Evolutionary conservation across 306 rosid genomes (phyloP).

Genomic region (Dalbergia oliveri): DNA sequence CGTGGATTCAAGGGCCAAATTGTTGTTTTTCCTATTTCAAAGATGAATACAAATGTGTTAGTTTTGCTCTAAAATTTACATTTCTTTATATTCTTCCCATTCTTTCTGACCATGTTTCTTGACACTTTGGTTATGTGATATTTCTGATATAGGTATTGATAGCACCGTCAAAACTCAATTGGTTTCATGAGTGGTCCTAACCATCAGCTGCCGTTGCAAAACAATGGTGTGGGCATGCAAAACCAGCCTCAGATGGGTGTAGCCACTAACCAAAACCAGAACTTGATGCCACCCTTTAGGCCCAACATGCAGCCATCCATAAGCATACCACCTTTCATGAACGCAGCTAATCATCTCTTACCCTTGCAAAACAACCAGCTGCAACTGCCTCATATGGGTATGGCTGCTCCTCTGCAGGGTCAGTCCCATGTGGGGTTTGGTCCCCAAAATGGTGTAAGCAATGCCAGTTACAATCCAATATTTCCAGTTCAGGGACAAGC

Average conservation of each 20-base stretch:
- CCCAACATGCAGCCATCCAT: constrained; percentile 52
- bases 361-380: constrained; percentile 65
- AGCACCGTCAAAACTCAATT: constrained; percentile 49
- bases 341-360: constrained; percentile 45
- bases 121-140: background rate
- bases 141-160: background rate
- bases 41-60: too few species aligned
- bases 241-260: constrained; percentile 59
- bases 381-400: constrained; percentile 55
- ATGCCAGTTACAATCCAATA: constrained; percentile 52
- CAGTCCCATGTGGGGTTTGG: constrained; percentile 57
- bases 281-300: constrained; percentile 48
- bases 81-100: background rate
- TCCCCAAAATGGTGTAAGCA: constrained; percentile 52
- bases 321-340: constrained; percentile 58
- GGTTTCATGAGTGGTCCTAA: constrained; percentile 53
- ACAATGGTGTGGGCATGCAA: constrained; percentile 55
- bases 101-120: background rate
- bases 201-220: constrained; percentile 55
- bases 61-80: too few species aligned
- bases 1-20: too few species aligned
- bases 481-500: constrained; percentile 60
- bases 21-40: too few species aligned
- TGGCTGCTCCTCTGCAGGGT: constrained; percentile 50
- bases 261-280: constrained; percentile 51